phyloP scores from a whole-genome alignment of 176 grass and related monocot genomes.

The Bonia amplexicaulis region DNA sequence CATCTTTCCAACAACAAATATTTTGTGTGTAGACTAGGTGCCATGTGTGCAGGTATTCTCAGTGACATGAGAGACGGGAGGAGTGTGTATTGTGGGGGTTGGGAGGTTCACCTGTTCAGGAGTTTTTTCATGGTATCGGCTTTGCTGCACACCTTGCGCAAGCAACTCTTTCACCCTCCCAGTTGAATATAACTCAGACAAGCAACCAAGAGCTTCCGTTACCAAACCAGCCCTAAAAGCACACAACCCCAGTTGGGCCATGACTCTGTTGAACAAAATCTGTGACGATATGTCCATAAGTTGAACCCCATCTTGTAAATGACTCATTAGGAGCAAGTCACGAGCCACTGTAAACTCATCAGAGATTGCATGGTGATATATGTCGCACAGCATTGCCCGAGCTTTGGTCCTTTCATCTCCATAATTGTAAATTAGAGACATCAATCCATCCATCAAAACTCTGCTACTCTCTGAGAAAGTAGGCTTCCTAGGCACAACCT shows the following conservation, averaged over 20 bases:
- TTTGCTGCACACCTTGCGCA: slow-evolving; percentile 89
- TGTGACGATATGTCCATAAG: slow-evolving; percentile 96
- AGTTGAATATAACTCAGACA: slow-evolving; percentile 77
- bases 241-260: slow-evolving; percentile 84
- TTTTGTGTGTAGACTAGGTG: not conserved
- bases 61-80: not conserved
- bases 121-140: slow-evolving; percentile 93
- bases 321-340: slow-evolving; percentile 95
- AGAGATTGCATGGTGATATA: slow-evolving; percentile 93
- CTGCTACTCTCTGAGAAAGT: slow-evolving; percentile 84
- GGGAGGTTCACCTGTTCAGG: slow-evolving; percentile 68
- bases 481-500: slow-evolving; percentile 78
- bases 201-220: slow-evolving; percentile 75
- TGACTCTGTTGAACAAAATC: slow-evolving; percentile 88
- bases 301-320: slow-evolving; percentile 90
- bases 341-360: slow-evolving; percentile 82
- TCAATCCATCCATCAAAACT: slow-evolving; percentile 70
- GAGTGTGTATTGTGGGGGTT: too few relatives aligned
- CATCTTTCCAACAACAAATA: not conserved
- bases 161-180: slow-evolving; percentile 92
- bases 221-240: slow-evolving; percentile 91
- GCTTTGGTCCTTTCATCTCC: slow-evolving; percentile 97
- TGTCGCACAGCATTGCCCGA: slow-evolving; percentile 92
- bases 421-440: slow-evolving; percentile 83
- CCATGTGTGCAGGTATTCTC: not conserved